These are phyloP conservation scores for Leccinum disarticulatum DNA, from an alignment of 768 basidiomycete genomes.

Conservation along the genomic window DNA sequence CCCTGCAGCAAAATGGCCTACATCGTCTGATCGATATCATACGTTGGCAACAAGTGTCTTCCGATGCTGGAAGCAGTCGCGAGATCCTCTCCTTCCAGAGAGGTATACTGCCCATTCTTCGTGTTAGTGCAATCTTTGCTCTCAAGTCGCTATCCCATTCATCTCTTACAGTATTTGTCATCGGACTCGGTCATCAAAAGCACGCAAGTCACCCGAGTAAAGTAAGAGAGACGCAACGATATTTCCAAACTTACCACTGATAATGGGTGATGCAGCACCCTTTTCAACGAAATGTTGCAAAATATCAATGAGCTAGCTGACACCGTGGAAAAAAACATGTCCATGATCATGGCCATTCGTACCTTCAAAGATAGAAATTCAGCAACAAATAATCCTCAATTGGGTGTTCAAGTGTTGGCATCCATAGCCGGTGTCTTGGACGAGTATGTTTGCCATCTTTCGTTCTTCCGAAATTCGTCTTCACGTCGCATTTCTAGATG, in stretches of 20 bases:
- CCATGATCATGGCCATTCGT: conserved; percentile 26
- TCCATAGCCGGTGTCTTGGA: conserved; percentile 48
- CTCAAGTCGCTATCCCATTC: background rate
- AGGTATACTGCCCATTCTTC: conserved; percentile 53
- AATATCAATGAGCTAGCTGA: conserved; percentile 44
- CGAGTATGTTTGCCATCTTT: conserved; percentile 41
- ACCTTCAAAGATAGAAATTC: conserved; percentile 34
- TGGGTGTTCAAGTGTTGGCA: conserved; percentile 44
- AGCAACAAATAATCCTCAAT: conserved; percentile 14
- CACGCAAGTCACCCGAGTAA: conserved; percentile 48
- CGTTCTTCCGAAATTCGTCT: conserved; percentile 17
- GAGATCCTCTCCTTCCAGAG: conserved; percentile 56
- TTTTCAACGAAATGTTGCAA: conserved; percentile 46
- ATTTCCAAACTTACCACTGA: conserved; percentile 8
- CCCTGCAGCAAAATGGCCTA: conserved; percentile 48
- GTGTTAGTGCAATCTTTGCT: conserved; percentile 32
- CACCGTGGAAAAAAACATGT: conserved; percentile 43
- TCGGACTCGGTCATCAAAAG: conserved; percentile 61
- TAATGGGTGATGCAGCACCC: conserved; percentile 31
- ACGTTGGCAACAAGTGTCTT: conserved; percentile 43
- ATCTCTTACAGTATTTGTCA: conserved; percentile 48
- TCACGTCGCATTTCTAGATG: conserved; percentile 37
- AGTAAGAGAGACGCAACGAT: conserved; percentile 36
- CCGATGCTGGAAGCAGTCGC: conserved; percentile 34
- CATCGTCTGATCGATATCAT: conserved; percentile 51